Evolutionary conservation across 148 eudicot genomes (phyloP).

Genomic region (Simmondsia chinensis): DNA sequence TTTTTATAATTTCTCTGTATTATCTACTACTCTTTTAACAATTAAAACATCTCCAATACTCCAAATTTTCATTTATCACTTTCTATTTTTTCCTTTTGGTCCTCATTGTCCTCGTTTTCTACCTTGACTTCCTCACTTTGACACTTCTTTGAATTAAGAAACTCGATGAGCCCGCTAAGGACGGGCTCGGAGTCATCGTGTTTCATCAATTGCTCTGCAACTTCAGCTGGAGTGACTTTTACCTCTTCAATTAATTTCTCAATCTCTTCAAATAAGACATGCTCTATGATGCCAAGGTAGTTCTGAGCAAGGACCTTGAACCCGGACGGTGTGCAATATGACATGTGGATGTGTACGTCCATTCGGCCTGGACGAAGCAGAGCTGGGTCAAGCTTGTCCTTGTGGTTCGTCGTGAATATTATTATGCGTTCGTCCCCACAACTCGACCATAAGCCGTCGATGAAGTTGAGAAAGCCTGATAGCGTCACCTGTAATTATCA

Average conservation of each 20-base stretch:
- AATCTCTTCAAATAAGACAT: conserved; percentile 17
- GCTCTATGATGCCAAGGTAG: conserved; percentile 23
- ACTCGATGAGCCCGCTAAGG: conserved; percentile 15
- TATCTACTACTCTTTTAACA: too few relatives aligned
- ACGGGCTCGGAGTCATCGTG: conserved; percentile 13
- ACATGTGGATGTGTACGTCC: conserved; percentile 58
- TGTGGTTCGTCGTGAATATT: conserved; percentile 56
- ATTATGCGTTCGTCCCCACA: conserved; percentile 51
- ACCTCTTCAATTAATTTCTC: conserved; percentile 11
- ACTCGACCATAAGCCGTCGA: conserved; percentile 59
- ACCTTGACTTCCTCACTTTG: conserved; percentile 16
- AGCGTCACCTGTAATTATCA: conserved; percentile 44
- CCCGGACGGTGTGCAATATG: conserved; percentile 26
- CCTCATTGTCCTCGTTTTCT: conserved; percentile 1
- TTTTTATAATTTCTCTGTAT: too few relatives aligned
- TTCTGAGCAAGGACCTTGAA: conserved; percentile 29
- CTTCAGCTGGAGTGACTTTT: conserved; percentile 35
- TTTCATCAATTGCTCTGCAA: conserved; percentile 35
- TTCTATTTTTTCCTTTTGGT: too few relatives aligned
- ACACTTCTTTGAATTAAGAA: conserved; percentile 12
- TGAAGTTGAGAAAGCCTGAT: conserved; percentile 45
- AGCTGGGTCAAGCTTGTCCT: conserved; percentile 51
- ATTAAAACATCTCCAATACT: too few relatives aligned
- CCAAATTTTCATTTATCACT: too few relatives aligned
- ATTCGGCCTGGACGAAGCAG: conserved; percentile 50